Base-by-base conservation (phyloP, 2,329 filamentous ascomycete species). In the Cladophialophora exuberans region DNA sequence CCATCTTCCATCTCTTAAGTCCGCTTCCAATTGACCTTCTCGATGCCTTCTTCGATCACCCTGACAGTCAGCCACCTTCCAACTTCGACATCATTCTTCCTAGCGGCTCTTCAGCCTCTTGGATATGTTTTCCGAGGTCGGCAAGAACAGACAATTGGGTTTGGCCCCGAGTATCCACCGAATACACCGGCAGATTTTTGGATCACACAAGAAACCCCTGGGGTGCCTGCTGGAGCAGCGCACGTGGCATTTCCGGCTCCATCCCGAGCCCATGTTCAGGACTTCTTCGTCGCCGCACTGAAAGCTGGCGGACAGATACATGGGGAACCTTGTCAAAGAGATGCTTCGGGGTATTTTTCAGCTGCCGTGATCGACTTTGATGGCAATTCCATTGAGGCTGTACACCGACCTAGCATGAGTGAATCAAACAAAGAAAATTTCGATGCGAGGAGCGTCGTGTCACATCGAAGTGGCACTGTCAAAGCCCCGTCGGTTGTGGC, bases 351-450 rank as follows among this genome's bases (percentile, higher is more conserved):
- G 72, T 76, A 83, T 75, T 79, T 85, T 72, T 85, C 83, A 59
- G 83, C 83, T 43, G 82, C 82, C 5, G 75, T 90, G 35, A 80
- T 84, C 57, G 90, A 96, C 71, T 80, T 89, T 51, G 90, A 96
- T 73, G 89, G 89, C 46, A 95, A 96, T 74, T 88, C 82, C 64
- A 85, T 96, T 68, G 89, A 94, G 67, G 87, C 89, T 25, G 83
- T 92, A 45, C 88, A 84, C 69, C 77, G 78, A 6, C 67, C 71
- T 4, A 65, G 64, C 45, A 97, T 72, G 92, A 93, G n/a, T 36
- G 54, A 39, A 22, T 39, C 36, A 0, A 65, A 59, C 22, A 54
- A 57, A 48, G 73, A 75, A 49, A 71, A 68, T 35, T 70, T 69
- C 31, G 70, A 68, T 60, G 65, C 61, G 23, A 43, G 48, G 31